Base-by-base conservation (phyloP, 371 early-diverging fungal genomes). In the Saksenaea oblongispora region DNA sequence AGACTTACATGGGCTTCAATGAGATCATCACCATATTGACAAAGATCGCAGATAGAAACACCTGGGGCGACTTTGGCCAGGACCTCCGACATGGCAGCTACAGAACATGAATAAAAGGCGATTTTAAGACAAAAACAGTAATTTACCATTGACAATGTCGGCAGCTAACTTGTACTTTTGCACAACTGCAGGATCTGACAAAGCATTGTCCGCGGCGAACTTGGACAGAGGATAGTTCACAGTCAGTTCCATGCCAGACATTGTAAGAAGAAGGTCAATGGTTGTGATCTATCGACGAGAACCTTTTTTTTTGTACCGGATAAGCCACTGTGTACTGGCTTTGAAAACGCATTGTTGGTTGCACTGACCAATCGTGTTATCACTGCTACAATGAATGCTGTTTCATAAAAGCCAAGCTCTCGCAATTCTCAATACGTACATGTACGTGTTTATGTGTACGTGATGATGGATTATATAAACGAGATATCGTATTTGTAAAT, bases 101-200 rank as follows among this genome's bases (percentile, higher is more conserved):
- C 54, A 28, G 39, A 54, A 54, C 51, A 51, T 34, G 39, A 58
- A 39, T 35, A 11, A 39, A n/a, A 57, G 28, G 13, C 41, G 28
- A 53, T 13, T 24, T 51, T 53, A 47, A 14, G n/a, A 27, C 55
- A 27, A 59, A 37, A 28, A 55, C 10, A n/a, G 13, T 9, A 7
- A 34, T 63, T 56, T 78, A 91, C 89, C 83, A 71, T 93, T 92
- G 66, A 91, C 86, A 66, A 93, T 86, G 51, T 91, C 87, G 54
- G 93, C 92, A 51, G 94, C 90, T 37, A 87, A 78, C 71, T 87
- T 88, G 79, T 95, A 95, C 82, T 93, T 93, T 66, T 85, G 86
- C 65, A 91, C 71, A 56, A 93, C 91, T 36, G 69, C 72, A 34
- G 81, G 73, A 71, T 86, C 82, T 24, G 78, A 68, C 51, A 90